These are phyloP conservation scores for Chytriomyces sp. DNA, from an alignment of 192 early-diverging fungal genomes.

Conservation along the genomic window DNA sequence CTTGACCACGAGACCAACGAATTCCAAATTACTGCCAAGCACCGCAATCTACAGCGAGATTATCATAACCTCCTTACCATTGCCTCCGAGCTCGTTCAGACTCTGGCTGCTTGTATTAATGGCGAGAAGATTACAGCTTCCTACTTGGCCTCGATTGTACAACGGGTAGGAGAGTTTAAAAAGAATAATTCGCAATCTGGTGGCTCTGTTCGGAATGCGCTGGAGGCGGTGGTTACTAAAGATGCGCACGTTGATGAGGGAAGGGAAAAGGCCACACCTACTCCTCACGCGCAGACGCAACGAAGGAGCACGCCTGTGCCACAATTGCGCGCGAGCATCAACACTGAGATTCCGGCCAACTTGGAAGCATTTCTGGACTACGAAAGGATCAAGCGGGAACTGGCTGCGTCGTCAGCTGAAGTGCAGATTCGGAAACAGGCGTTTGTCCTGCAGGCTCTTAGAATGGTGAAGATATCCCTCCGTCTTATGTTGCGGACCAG, in stretches of 20 bases:
- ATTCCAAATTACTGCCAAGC: conserved; percentile 4
- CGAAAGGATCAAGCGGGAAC: conserved; percentile 28
- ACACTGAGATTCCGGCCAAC: background rate
- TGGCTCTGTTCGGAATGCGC: no score
- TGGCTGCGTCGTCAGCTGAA: conserved; percentile 12
- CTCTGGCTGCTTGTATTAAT: conserved; percentile 49
- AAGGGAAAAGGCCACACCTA: background rate
- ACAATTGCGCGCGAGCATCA: background rate
- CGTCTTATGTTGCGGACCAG: background rate
- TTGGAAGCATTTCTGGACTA: conserved; percentile 38
- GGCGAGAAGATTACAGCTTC: conserved; percentile 52
- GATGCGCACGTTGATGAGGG: background rate
- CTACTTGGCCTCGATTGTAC: conserved; percentile 48
- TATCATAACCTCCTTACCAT: conserved; percentile 60
- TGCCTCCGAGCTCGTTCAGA: conserved; percentile 56
- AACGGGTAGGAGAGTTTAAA: conserved; percentile 46
- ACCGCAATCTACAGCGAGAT: conserved; percentile 34
- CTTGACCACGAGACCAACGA: conserved; percentile 7
- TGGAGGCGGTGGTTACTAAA: background rate
- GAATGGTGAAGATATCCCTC: conserved; percentile 38
- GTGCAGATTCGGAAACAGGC: conserved; percentile 15
- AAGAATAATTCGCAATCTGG: conserved; percentile 1
- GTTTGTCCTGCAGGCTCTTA: conserved; percentile 42
- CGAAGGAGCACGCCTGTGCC: conserved; percentile 8
- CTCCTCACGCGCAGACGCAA: background rate